Evolutionary conservation across 2,329 filamentous ascomycete genomes (phyloP).

Genomic region (Fusarium nurragi): DNA sequence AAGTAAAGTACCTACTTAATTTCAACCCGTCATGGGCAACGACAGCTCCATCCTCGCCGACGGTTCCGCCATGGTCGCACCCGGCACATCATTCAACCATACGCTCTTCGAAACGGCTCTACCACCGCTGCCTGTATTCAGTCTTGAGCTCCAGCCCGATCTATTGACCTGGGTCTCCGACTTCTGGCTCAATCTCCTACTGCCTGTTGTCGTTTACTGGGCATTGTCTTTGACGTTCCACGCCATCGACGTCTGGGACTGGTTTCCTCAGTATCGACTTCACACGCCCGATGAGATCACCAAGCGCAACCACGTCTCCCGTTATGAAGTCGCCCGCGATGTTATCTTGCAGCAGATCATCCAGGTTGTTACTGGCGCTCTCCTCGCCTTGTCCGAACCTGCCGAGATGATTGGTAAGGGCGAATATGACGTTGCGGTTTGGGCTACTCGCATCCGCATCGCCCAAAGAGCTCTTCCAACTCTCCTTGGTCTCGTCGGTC

Average conservation of each 20-base stretch:
- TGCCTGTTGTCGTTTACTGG: conserved; percentile 91
- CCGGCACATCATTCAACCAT: conserved; percentile 53
- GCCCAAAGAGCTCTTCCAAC: conserved; percentile 81
- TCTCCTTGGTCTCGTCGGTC: conserved; percentile 74
- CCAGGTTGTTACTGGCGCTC: conserved; percentile 76
- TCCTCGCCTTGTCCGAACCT: conserved; percentile 77
- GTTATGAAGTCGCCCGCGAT: conserved; percentile 87
- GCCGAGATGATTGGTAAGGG: conserved; percentile 79
- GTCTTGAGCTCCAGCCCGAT: conserved; percentile 73
- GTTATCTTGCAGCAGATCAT: conserved; percentile 92
- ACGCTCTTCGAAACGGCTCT: conserved; percentile 67
- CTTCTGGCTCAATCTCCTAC: conserved; percentile 77
- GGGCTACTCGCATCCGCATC: conserved; percentile 84
- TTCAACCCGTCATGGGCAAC: conserved; percentile 53
- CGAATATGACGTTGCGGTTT: conserved; percentile 87
- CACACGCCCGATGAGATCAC: conserved; percentile 93
- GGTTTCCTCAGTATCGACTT: conserved; percentile 90
- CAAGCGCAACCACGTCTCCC: conserved; percentile 85
- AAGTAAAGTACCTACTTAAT: conserved; percentile 10
- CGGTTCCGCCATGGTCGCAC: conserved; percentile 52
- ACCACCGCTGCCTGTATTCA: conserved; percentile 87
- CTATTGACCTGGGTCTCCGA: conserved; percentile 84
- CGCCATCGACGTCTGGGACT: conserved; percentile 82
- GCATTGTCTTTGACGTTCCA: conserved; percentile 86
- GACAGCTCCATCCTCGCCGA: conserved; percentile 45